Base-by-base conservation (phyloP, 129 eudicot species). In the Ambrosia artemisiifolia region DNA sequence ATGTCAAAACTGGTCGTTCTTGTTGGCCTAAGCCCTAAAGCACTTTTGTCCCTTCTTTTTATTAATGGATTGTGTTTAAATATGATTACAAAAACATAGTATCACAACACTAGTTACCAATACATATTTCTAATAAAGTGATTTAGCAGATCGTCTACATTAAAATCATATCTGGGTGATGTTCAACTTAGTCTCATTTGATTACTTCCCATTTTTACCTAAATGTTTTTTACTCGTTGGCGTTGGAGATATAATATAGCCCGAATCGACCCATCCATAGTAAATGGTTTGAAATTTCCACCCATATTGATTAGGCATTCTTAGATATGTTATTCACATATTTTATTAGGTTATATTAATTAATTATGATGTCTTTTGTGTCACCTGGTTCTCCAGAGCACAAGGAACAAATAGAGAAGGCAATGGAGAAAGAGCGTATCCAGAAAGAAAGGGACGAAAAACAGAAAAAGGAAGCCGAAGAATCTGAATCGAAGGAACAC, bases 361-460 rank as follows among this genome's bases (percentile, higher is more conserved):
- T 54, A 63, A 24, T 24, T 70, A 72, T 63, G 49, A 73, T 35
- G 47, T 47, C 0, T 50, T 70, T 77, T 83, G 49, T 38, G 66
- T 79, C 47, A 62, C 62, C 60, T 6, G 10, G 61, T 53, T 50
- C 57, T 88, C 67, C 80, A 92, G 98, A 87, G 42, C 91, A 79
- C 80, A 94, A 94, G 76, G 98, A 94, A 68, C 88, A 71, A 67
- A 94, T 94, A 63, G 98, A 94, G 49, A 88, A 85, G 77, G 96
- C 85, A 51, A 91, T 90, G 77, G 97, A 90, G 81, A 84, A 86
- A 75, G 98, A 94, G 66, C 92, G 98, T 80, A 75, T 93, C 62
- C 89, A 84, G 75, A 90, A 86, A 80, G 97, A 94, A 82, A 84
- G 86, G 70, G 98, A 94, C 77, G 96, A 90, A 77, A 84, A 90